Conservation (phyloP, 163 green algal species). For the Scenedesmus sp. region DNA sequence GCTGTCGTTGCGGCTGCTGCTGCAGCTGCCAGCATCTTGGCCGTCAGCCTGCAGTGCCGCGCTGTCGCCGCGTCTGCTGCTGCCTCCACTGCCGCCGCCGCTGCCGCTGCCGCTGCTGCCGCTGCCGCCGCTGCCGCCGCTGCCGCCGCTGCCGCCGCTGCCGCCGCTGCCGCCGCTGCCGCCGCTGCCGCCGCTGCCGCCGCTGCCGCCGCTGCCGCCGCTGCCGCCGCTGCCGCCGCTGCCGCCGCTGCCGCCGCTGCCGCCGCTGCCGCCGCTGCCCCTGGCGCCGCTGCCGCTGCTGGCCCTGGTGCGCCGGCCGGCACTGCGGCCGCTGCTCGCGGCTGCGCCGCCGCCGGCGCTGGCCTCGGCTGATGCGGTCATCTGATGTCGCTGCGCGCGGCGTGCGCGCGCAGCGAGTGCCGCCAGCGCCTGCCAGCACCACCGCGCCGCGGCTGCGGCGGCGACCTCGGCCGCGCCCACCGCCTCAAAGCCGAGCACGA, state of each 20-base stretch:
- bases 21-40: neutral
- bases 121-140: neutral
- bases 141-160: neutral
- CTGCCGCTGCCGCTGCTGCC: neutral
- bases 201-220: neutral
- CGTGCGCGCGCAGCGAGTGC: too few species aligned
- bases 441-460: too few species aligned
- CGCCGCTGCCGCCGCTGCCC: neutral
- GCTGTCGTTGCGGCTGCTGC: neutral
- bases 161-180: neutral
- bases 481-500: too few species aligned
- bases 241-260: neutral
- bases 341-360: too few species aligned
- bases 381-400: too few species aligned
- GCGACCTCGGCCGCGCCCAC: too few species aligned
- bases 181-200: neutral
- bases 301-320: too few species aligned
- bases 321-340: too few species aligned
- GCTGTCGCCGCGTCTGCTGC: too few species aligned
- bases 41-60: too few species aligned
- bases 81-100: neutral
- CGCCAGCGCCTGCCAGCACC: too few species aligned
- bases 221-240: neutral
- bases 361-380: too few species aligned
- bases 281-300: neutral